Base-by-base conservation (phyloP, 257 asterid genomes). In the Buddleja alternifolia region DNA sequence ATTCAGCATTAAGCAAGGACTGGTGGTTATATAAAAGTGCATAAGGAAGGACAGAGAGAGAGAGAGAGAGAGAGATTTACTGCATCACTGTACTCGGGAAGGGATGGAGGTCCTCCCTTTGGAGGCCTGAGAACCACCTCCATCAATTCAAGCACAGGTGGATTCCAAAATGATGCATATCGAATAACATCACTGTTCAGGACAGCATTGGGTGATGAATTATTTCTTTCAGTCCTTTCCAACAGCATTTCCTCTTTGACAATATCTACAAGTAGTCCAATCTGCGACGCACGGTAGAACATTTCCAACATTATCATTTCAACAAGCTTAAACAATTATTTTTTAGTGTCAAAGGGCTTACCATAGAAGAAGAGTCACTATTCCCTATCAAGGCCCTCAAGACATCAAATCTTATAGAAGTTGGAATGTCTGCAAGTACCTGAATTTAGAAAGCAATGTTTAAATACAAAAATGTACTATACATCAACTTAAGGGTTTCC, bases 61-160 rank as follows among this genome's bases (percentile, higher is more conserved):
- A 50, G 67, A 17, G 67, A 68, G 78, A 45, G 75, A 74, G 74
- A 75, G 80, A 64, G 50, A 60, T 58, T 73, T 76, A 93, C 99
- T 24, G 97, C 96, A 82, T 93, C 96, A 68, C 90, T 80, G 84
- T 73, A 74, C 73, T 90, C 97, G 3, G 96, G 96, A 66, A 93
- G 95, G 10, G 81, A 69, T 50, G 97, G 97, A 70, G 96, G 99
- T 69, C 97, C 96, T 53, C 97, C 97, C 61, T 62, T 62, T 21
- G 94, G 92, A 72, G 99, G 97, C 72, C 78, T 87, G 50, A 93
- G 80, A 80, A 93, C 82, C 80, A 80, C 63, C 76, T 88, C 94
- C 63, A 90, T 82, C 77, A 90, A 70, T 74, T 90, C 85, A 65
- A 93, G 95, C 76, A 80, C 85, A 50, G 73, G 64, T 40, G 87